Percentiles rank a stretch among this genome's conserved stretches.
These are phyloP conservation scores for Hypomontagnella monticulosa DNA, from an alignment of 495 filamentous ascomycete genomes.

Conservation along the genomic window DNA sequence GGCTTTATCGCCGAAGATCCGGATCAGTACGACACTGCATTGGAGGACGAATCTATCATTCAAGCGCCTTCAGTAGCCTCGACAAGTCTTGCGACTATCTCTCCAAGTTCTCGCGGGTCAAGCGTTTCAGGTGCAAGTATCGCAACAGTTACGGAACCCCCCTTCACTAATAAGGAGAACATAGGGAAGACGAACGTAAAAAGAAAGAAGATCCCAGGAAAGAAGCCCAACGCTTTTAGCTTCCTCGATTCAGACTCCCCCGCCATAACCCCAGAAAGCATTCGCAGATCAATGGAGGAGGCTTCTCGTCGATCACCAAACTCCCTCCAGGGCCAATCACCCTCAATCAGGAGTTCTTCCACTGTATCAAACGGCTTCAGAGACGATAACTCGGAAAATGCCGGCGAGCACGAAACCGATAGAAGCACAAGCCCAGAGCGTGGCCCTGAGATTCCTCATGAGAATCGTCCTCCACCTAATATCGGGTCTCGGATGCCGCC, in stretches of 20 bases:
- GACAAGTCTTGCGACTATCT: slow-evolving; percentile 28
- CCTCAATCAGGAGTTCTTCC: slow-evolving; percentile 44
- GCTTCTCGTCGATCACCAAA: slow-evolving; percentile 44
- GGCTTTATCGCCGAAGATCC: slow-evolving; percentile 6
- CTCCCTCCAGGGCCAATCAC: slow-evolving; percentile 33
- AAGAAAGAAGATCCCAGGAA: slow-evolving; percentile 37
- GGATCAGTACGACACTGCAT: slow-evolving; percentile 10
- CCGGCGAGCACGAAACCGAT: slow-evolving; percentile 53
- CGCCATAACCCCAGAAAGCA: slow-evolving; percentile 43
- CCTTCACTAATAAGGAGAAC: slow-evolving; percentile 43
- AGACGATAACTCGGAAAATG: slow-evolving; percentile 46
- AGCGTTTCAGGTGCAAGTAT: slow-evolving; percentile 49
- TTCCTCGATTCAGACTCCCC: slow-evolving; percentile 50
- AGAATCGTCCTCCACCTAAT: slow-evolving; percentile 7
- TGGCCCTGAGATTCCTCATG: slow-evolving; percentile 45
- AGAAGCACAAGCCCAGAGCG: slow-evolving; percentile 57
- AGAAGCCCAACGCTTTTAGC: slow-evolving; percentile 44
- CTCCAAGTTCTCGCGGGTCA: slow-evolving; percentile 36
- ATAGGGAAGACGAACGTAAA: slow-evolving; percentile 44
- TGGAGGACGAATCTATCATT: slow-evolving; percentile 10
- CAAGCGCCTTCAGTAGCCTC: slow-evolving; percentile 23
- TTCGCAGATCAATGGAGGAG: slow-evolving; percentile 44
- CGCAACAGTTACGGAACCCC: slow-evolving; percentile 48
- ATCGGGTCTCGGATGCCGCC: slow-evolving; percentile 20
- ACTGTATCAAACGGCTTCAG: slow-evolving; percentile 50